phyloP scores from a whole-genome alignment of 106 monocot species.

The Dendrobium chrysotoxum region DNA sequence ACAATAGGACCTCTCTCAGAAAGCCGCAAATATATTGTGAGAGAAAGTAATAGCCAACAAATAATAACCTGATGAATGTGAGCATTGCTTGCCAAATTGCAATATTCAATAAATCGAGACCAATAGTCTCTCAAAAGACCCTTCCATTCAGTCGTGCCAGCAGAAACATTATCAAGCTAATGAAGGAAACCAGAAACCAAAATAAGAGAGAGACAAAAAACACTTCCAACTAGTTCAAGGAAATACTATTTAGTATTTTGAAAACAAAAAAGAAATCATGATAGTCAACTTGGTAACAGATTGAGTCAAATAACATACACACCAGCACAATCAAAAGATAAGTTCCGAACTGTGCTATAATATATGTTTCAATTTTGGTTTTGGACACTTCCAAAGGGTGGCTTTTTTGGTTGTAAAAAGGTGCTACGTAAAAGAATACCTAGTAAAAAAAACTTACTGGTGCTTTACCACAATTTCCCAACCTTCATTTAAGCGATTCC shows the following conservation, averaged over 20 bases:
- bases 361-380: background rate
- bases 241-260: background rate
- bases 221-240: background rate
- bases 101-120: constrained; percentile 77
- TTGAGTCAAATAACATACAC: background rate
- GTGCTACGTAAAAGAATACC: background rate
- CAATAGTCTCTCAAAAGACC: constrained; percentile 86
- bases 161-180: constrained; percentile 98
- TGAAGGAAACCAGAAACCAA: background rate
- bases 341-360: background rate
- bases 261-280: background rate
- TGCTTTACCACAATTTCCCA: too few relatives aligned
- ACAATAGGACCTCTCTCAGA: background rate
- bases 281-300: background rate
- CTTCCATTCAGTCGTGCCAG: constrained; percentile 89
- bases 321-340: background rate
- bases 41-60: background rate
- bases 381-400: background rate
- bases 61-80: constrained; percentile 56
- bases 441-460: background rate
- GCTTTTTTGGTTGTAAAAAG: background rate
- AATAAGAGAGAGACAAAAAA: background rate
- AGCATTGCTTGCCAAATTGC: constrained; percentile 52
- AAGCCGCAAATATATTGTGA: background rate
- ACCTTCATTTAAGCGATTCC: too few relatives aligned